These are phyloP conservation scores for Cucurbita ficifolia DNA, from an alignment of 306 rosid genomes.

Conservation along the genomic window DNA sequence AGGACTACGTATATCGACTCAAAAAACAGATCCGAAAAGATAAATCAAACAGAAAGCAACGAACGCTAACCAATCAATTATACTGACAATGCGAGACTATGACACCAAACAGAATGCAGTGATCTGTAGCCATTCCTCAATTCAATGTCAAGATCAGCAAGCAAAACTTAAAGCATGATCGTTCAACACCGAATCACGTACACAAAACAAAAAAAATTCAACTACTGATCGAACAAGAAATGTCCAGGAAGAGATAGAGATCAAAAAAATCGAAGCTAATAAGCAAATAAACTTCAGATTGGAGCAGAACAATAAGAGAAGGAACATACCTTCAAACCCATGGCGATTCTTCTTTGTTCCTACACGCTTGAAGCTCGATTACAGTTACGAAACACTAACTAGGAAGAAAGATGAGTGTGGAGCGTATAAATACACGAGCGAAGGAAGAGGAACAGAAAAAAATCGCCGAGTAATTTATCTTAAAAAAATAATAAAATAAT, in stretches of 20 bases:
- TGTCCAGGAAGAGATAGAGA: background rate
- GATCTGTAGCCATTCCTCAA: background rate
- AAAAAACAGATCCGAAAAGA: background rate
- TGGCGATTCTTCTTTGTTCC: background rate
- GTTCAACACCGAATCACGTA: background rate
- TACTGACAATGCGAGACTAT: background rate
- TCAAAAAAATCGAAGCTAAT: background rate
- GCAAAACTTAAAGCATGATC: background rate
- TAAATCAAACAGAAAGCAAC: background rate
- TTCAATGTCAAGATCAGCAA: background rate
- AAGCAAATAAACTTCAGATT: background rate
- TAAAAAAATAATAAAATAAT: background rate
- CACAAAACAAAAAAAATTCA: background rate
- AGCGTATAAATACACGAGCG: background rate
- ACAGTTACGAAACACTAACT: background rate
- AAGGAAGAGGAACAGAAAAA: background rate
- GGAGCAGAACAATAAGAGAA: background rate
- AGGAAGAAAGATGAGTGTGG: background rate
- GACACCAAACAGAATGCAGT: background rate
- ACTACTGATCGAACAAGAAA: background rate
- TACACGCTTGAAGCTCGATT: background rate
- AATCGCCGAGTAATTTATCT: conserved; percentile 1
- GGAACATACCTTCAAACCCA: background rate
- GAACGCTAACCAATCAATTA: background rate
- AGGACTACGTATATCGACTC: background rate